phyloP scores from a whole-genome alignment of 2,329 filamentous ascomycete species.

The Aphanocladium album region DNA sequence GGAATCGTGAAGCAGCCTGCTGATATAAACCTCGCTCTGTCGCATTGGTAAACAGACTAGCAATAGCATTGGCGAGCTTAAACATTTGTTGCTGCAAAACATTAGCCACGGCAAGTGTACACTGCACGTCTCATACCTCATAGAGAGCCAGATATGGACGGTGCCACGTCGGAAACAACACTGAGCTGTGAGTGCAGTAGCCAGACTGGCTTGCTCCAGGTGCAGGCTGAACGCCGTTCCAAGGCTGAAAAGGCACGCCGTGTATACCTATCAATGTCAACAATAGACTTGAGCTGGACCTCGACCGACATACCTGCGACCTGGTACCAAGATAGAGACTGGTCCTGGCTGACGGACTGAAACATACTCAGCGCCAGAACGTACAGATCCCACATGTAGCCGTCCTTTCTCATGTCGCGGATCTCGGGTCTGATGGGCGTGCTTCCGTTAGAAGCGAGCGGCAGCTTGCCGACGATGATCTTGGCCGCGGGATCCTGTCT shows the following conservation, averaged over 20 bases:
- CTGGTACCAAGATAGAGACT: slow-evolving; percentile 69
- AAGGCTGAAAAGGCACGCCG: slow-evolving; percentile 61
- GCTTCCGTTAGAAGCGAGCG: slow-evolving; percentile 33
- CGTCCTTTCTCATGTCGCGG: slow-evolving; percentile 56
- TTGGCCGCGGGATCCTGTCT: slow-evolving; percentile 31
- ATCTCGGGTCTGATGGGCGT: slow-evolving; percentile 59
- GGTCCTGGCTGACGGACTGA: slow-evolving; percentile 59
- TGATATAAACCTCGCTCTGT: slow-evolving; percentile 45
- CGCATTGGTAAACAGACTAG: slow-evolving; percentile 42
- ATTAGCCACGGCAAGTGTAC: slow-evolving; percentile 14
- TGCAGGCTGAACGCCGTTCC: slow-evolving; percentile 46
- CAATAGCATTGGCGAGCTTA: slow-evolving; percentile 37
- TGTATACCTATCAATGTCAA: slow-evolving; percentile 59
- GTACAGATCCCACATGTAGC: slow-evolving; percentile 70
- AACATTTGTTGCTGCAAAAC: slow-evolving; percentile 33
- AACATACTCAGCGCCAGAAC: slow-evolving; percentile 69
- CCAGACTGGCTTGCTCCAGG: slow-evolving; percentile 53
- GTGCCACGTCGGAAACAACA: slow-evolving; percentile 79
- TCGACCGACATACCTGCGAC: slow-evolving; percentile 56
- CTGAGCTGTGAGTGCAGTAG: slow-evolving; percentile 72
- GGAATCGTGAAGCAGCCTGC: slow-evolving; percentile 45
- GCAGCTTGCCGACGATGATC: slow-evolving; percentile 41
- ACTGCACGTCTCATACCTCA: slow-evolving; percentile 36
- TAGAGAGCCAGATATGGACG: slow-evolving; percentile 67
- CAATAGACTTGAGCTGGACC: not conserved